Evolutionary conservation across 441 rosid species (phyloP), one percentile per base, ranked within the genome.

Genomic region (Corymbia calophylla): DNA sequence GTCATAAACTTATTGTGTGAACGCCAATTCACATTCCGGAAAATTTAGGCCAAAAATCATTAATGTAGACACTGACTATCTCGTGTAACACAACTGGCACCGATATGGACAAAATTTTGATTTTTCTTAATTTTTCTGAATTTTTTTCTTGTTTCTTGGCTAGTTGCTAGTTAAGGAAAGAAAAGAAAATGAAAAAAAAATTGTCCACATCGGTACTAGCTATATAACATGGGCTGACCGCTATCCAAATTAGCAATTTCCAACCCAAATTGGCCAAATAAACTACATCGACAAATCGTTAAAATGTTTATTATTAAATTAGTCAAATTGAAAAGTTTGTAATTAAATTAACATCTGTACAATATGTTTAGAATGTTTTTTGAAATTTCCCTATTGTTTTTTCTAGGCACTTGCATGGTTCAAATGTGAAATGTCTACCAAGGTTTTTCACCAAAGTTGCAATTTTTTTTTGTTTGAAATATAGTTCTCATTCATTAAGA

Each of bases 61-160:
- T 66, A 31, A 8, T 8, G 2, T 31, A 8, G 39, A 16, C 9
- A n/a, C 0, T 0, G 1, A 16, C 0, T 0, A 0, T n/a, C 44
- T 1, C 9, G 31, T 9, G 1, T n/a, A 21, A 31, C 2, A 31
- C 0, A 1, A 0, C 9, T 0, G 0, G 0, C 1, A 16, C 4
- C 15, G 11, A 8, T 15, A 21, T 66, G 4, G 5, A 31, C 0
- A n/a, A n/a, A 2, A 31, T 66, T 66, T n/a, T n/a, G 2, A 29
- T 0, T 29, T 62, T 0, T 62, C 13, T 29, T 6, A 7, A 16
- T 16, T 66, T 66, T 66, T 16, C 7, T 5, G 18, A 64, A 31
- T n/a, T 66, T n/a, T n/a, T 18, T 66, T 66, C 8, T 66, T 66
- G 0, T 16, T 31, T 66, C 64, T 3, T 0, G 0, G 14, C 1